A percentile compares a stretch with the other conserved stretches of the same genome.
phyloP scores from a whole-genome alignment of 441 rosid species.

The Macaranga tanarius region DNA sequence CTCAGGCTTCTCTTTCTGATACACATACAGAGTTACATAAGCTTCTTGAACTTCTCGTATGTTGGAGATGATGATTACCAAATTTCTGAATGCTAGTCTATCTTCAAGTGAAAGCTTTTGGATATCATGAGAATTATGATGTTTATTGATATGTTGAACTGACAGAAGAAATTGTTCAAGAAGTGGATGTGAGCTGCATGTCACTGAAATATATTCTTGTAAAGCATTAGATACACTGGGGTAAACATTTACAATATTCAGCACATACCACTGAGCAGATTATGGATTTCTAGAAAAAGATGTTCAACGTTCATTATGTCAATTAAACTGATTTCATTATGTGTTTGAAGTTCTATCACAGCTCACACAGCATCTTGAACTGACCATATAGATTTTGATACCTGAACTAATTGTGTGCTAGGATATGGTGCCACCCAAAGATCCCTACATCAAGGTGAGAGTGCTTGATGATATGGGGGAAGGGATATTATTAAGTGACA shows the following conservation, averaged over 20 bases:
- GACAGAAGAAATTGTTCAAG: background rate
- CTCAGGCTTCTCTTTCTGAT: conserved; percentile 15
- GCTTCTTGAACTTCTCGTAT: background rate
- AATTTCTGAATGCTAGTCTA: background rate
- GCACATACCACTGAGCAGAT: background rate
- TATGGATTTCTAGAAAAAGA: background rate
- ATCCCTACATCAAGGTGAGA: conserved; percentile 88
- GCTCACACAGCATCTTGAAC: conserved; percentile 1
- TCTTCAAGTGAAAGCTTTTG: background rate
- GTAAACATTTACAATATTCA: background rate
- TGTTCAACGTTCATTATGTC: background rate
- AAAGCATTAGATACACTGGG: background rate
- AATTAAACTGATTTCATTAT: background rate
- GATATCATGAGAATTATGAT: background rate
- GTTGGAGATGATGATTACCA: background rate
- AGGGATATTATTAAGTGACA: conserved; percentile 62
- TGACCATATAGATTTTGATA: background rate
- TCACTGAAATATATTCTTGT: background rate
- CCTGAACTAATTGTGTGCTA: conserved; percentile 28
- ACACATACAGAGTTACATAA: background rate
- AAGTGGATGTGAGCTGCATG: background rate
- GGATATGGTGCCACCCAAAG: conserved; percentile 97
- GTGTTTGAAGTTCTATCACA: background rate
- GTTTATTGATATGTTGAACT: background rate
- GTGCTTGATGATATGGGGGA: conserved; percentile 76